Evolutionary conservation across 1,284 basidiomycete species (phyloP), one percentile per base, ranked within the genome.

Genomic region (Apiotrichum gamsii): DNA sequence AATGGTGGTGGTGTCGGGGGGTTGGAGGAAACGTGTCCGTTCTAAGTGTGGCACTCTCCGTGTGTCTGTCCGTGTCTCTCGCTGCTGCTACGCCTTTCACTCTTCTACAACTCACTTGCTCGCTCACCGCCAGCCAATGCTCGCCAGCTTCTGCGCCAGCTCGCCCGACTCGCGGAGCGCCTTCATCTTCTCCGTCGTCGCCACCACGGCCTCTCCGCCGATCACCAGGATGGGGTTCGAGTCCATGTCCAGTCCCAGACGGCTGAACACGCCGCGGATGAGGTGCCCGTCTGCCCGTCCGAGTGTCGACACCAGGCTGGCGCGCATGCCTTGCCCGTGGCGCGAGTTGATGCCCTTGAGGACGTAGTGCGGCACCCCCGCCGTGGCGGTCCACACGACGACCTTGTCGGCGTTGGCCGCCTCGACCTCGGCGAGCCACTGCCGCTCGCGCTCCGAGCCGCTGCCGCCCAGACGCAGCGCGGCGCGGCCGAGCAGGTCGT

Each of bases 361-460:
- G 3, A 59, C 51, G 23, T 59, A 57, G 45, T 61, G 56, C 9
- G 65, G 65, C 1, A 48, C 52, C 4, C 42, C 5, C 4, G 29
- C 16, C 3, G 41, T 35, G 6, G 55, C 52, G 47, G 62, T 67
- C 69, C 69, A 70, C 18, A 70, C 51, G 13, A 68, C 56, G 4
- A 70, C 51, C 19, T 63, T 58, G 35, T 57, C 45, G 10, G 45
- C 55, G 25, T 58, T 43, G 40, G 68, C 64, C 0, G 32, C 33
- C 28, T 54, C 57, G 11, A 70, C 45, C 37, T 65, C 61, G 8
- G 51, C 36, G 14, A 70, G 43, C 64, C 64, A 66, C 18, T 37
- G 43, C 25, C 50, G 41, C 37, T 59, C 56, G 10, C 32, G 39
- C 4, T 46, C 34, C 16, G 53, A 52, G 16, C 60, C 61, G 4